Base-by-base conservation (phyloP, 192 early-diverging fungal species). In the Dispira parvispora region DNA sequence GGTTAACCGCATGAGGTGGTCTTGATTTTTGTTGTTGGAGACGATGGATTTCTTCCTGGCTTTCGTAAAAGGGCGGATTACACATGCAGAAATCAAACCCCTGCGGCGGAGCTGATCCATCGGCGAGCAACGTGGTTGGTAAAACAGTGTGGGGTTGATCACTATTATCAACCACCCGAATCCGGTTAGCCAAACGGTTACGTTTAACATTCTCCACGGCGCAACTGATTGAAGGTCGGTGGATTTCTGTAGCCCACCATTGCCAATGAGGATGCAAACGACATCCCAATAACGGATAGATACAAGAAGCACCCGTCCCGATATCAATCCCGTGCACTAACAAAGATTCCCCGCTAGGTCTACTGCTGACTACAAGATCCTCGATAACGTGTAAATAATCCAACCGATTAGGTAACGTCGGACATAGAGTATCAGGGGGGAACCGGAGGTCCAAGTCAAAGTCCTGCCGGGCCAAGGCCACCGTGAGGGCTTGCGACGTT, bases 221-320 rank as follows among this genome's bases (percentile, higher is more conserved):
- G 46, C 69, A 84, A 2, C 80, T 53, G 9, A 89, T 65, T 0
- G 81, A 84, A 0, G 73, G 74, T 18, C 71, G 38, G 63, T 88
- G 79, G 14, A 90, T 82, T 12, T 96, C 92, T 68, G 88, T 85
- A 9, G 76, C 91, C 0, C 89, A 56, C 67, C 93, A 89, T 42
- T 47, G 32, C 80, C 87, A 86, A n/a, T 64, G 63, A 43, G 65
- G 52, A 57, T 92, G 77, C 0, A 66, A 58, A 0, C 67, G 65
- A 52, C 81, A 83, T 11, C 83, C 90, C 13, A 96, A 67, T 14
- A 96, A 70, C 3, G 92, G 91, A 67, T 96, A 96, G 8, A 96
- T 91, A 57, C 91, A 92, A 6, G 90, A 91, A 0, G 92, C 87
- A 0, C 92, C 92, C 9, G 87, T 86, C 13, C 92, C 92, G 61